phyloP scores from a whole-genome alignment of 768 basidiomycete genomes.

The Phylloporus sp. region DNA sequence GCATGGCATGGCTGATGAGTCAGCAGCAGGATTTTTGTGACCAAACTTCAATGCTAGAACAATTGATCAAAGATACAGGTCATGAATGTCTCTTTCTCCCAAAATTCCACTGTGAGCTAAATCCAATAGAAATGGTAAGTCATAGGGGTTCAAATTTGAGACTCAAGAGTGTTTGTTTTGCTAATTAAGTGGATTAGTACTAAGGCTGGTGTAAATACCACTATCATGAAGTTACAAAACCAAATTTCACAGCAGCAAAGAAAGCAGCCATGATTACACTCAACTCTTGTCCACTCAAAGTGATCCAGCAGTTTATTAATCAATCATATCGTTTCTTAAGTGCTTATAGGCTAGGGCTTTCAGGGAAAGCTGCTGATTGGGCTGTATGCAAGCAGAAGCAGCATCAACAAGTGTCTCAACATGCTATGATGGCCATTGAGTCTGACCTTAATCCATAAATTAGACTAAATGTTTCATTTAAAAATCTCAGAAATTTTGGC shows the following conservation, averaged over 20 bases:
- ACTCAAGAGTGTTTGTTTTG: no score
- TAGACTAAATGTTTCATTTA: no score
- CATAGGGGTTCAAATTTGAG: no score
- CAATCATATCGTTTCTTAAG: not conserved
- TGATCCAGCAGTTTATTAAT: not conserved
- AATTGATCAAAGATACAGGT: not conserved
- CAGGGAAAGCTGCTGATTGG: not conserved
- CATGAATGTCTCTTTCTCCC: not conserved
- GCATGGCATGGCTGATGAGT: no score
- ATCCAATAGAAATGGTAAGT: not conserved
- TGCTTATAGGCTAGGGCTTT: not conserved
- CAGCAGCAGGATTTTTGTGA: no score
- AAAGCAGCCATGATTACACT: not conserved
- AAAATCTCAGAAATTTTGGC: no score
- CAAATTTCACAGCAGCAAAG: not conserved
- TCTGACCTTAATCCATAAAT: no score
- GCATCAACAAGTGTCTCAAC: not conserved
- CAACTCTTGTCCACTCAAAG: not conserved
- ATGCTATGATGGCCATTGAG: not conserved
- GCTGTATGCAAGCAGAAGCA: not conserved
- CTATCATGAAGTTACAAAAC: not conserved
- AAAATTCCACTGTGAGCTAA: not conserved
- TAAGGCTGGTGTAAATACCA: not conserved
- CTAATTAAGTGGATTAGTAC: not conserved
- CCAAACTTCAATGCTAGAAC: not conserved